Evolutionary conservation across 148 eudicot genomes (phyloP).

Genomic region (Persicaria maculosa): DNA sequence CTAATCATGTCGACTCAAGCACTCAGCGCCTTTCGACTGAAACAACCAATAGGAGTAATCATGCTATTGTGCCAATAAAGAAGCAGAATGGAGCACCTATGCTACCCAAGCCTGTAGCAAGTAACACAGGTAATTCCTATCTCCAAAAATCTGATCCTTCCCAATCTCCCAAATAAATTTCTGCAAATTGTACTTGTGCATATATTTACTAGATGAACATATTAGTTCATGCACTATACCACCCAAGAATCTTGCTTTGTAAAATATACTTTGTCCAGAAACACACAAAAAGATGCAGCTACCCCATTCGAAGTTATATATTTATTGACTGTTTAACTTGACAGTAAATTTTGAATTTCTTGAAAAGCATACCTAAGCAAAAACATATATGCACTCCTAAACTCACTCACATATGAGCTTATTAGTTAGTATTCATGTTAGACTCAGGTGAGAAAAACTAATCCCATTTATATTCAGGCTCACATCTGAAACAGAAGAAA

Average conservation of each 20-base stretch:
- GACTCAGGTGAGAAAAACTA: neutral
- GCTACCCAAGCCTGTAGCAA: conserved; percentile 15
- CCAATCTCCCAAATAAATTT: conserved; percentile 1
- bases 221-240: neutral
- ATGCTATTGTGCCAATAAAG: conserved; percentile 15
- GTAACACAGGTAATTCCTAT: conserved; percentile 15
- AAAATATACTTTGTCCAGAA: no score
- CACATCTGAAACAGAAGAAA: conserved; percentile 15
- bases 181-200: neutral
- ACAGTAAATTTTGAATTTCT: neutral
- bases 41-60: conserved; percentile 7
- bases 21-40: conserved; percentile 17
- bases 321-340: no score
- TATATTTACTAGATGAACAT: neutral
- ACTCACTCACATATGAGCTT: neutral
- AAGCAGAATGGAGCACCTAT: conserved; percentile 11
- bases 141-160: neutral
- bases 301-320: no score
- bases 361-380: neutral
- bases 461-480: conserved; percentile 21
- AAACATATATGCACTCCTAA: neutral
- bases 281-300: no score
- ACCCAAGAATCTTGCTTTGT: no score
- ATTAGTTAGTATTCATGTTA: neutral
- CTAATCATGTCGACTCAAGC: conserved; percentile 4